Evolutionary conservation across 129 eudicot genomes (phyloP).

Genomic region (Chrysanthemum makinoi): DNA sequence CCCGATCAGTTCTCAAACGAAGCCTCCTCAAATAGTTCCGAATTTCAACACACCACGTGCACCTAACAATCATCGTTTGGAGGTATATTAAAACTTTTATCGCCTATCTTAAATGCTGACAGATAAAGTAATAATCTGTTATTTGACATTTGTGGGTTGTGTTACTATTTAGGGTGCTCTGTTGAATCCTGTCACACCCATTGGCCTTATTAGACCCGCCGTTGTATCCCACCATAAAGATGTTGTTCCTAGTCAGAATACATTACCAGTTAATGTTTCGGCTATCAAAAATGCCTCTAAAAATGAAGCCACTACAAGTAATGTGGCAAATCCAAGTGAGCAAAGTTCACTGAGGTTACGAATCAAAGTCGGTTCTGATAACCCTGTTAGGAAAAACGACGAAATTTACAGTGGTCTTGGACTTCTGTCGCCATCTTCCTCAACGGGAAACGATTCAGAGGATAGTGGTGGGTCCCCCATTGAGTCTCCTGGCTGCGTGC

Average conservation of each 20-base stretch:
- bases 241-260: constrained; percentile 15
- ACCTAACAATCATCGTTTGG: constrained; percentile 27
- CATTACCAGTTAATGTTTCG: constrained; percentile 26
- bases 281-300: constrained; percentile 31
- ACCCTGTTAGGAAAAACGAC: constrained; percentile 42
- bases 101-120: constrained; percentile 6
- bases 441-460: constrained; percentile 46
- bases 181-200: constrained; percentile 29
- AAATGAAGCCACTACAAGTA: constrained; percentile 30
- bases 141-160: constrained; percentile 37
- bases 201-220: constrained; percentile 37
- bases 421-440: constrained; percentile 55
- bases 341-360: constrained; percentile 58
- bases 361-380: constrained; percentile 57
- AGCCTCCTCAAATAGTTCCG: constrained; percentile 41
- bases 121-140: constrained; percentile 14
- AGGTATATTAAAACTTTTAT: constrained; percentile 43
- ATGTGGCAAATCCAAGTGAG: constrained; percentile 35
- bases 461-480: constrained; percentile 37
- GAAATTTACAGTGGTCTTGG: constrained; percentile 70
- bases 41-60: constrained; percentile 34
- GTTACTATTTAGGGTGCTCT: constrained; percentile 48
- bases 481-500: constrained; percentile 46
- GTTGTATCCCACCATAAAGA: neutral
- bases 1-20: constrained; percentile 36